Evolutionary conservation across 495 filamentous ascomycete species (phyloP).

Genomic region (Jackrogersella multiformis): DNA sequence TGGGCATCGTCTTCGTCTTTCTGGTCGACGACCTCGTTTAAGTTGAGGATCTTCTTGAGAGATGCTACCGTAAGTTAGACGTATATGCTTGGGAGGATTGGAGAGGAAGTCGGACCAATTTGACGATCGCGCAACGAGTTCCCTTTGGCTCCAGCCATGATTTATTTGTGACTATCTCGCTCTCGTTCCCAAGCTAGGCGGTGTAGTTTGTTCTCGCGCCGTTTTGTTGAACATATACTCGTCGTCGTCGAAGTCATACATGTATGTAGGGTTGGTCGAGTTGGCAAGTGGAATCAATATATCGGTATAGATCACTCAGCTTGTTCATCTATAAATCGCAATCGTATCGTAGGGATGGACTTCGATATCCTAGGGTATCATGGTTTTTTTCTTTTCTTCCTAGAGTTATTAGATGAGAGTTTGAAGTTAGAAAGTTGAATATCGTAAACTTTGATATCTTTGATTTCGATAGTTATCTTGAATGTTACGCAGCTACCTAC

Average conservation of each 20-base stretch:
- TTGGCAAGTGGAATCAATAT: neutral
- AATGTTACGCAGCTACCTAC: no score
- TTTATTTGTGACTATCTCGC: slow-evolving; percentile 23
- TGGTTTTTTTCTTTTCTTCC: no score
- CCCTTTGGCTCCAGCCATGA: slow-evolving; percentile 74
- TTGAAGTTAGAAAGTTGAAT: no score
- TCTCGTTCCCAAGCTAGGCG: neutral
- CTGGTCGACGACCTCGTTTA: slow-evolving; percentile 77
- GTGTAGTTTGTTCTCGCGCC: slow-evolving; percentile 23
- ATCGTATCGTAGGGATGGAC: neutral
- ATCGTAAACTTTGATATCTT: no score
- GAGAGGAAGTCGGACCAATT: slow-evolving; percentile 70
- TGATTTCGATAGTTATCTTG: no score
- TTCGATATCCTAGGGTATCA: no score
- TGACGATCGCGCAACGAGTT: slow-evolving; percentile 93
- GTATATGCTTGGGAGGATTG: slow-evolving; percentile 48
- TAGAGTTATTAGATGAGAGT: no score
- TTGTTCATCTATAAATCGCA: slow-evolving; percentile 8
- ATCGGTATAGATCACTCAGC: neutral
- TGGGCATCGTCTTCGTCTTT: slow-evolving; percentile 64
- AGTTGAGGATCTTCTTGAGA: slow-evolving; percentile 93
- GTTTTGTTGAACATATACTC: slow-evolving; percentile 12
- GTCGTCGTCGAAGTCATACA: slow-evolving; percentile 33
- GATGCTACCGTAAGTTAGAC: slow-evolving; percentile 69
- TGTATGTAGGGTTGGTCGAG: neutral